These are phyloP conservation scores for Schizopora paradoxa DNA, from an alignment of 1,284 basidiomycete genomes.

Conservation along the genomic window DNA sequence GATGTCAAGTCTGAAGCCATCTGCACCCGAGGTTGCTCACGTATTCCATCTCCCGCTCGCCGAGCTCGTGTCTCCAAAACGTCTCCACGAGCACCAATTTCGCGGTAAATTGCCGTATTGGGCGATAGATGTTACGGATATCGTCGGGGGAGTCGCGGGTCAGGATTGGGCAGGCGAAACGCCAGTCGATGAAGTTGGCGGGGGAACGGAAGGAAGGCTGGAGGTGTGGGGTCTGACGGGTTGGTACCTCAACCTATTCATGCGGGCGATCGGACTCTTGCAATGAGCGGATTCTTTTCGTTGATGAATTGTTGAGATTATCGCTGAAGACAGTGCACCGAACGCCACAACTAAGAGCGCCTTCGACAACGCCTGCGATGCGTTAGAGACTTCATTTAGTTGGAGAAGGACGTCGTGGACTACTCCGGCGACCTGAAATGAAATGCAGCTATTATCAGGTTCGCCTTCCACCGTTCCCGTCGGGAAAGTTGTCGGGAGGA, in stretches of 20 bases:
- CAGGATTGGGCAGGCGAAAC: constrained; percentile 19
- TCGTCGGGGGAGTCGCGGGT: constrained; percentile 30
- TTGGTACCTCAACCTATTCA: constrained; percentile 67
- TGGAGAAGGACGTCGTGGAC: no score
- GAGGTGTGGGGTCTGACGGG: constrained; percentile 81
- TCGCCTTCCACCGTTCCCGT: no score
- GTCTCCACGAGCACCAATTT: constrained; percentile 50
- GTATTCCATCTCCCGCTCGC: constrained; percentile 66
- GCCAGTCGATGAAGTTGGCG: constrained; percentile 37
- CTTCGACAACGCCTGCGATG: no score
- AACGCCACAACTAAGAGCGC: neutral
- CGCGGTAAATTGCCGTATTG: constrained; percentile 56
- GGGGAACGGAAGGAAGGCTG: constrained; percentile 38
- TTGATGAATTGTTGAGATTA: neutral
- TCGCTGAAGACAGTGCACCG: neutral
- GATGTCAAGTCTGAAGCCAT: constrained; percentile 43
- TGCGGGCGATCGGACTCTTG: constrained; percentile 44
- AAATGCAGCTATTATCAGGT: no score
- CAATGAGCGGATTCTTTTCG: constrained; percentile 20
- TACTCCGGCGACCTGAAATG: no score
- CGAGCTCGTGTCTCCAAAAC: constrained; percentile 40
- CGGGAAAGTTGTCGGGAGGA: no score
- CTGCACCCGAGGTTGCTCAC: constrained; percentile 61
- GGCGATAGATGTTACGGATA: constrained; percentile 63
- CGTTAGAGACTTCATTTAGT: no score